phyloP scores from a whole-genome alignment of 2,329 filamentous ascomycete species.

The Periconia sp. region DNA sequence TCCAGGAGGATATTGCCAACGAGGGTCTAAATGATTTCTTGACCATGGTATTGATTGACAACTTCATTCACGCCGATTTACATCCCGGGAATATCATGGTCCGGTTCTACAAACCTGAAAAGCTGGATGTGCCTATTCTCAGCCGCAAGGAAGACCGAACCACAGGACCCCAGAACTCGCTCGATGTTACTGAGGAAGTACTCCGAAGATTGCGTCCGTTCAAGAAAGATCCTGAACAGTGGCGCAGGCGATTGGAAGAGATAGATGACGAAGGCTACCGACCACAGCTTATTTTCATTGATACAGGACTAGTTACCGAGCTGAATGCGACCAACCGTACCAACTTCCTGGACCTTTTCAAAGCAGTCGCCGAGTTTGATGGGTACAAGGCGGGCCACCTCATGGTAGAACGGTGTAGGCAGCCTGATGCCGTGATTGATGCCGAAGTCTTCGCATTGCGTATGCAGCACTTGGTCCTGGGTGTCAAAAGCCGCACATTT shows the following conservation, averaged over 20 bases:
- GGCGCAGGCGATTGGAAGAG: conserved; percentile 72
- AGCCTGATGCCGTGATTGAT: conserved; percentile 87
- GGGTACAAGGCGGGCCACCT: conserved; percentile 92
- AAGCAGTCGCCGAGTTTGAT: conserved; percentile 92
- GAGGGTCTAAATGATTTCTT: conserved; percentile 95
- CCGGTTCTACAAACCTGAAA: conserved; percentile 85
- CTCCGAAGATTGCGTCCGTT: conserved; percentile 77
- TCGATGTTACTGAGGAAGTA: conserved; percentile 85
- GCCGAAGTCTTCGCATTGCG: conserved; percentile 88
- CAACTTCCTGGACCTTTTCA: conserved; percentile 96
- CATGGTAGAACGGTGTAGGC: conserved; percentile 94
- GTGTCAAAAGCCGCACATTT: conserved; percentile 87
- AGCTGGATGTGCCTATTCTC: conserved; percentile 65
- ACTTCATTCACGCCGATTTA: conserved; percentile 94
- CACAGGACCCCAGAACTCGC: conserved; percentile 50
- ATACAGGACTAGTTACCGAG: conserved; percentile 93
- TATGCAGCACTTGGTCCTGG: conserved; percentile 94
- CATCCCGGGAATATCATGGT: conserved; percentile 99
- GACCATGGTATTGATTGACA: conserved; percentile 94
- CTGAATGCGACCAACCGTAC: conserved; percentile 81
- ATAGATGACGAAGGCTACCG: conserved; percentile 87
- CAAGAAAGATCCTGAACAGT: conserved; percentile 66
- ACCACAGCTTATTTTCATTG: conserved; percentile 95
- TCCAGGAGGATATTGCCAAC: conserved; percentile 90
- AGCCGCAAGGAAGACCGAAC: conserved; percentile 38